Base-by-base conservation (phyloP, 148 eudicot genomes). In the Linanthus parryae region DNA sequence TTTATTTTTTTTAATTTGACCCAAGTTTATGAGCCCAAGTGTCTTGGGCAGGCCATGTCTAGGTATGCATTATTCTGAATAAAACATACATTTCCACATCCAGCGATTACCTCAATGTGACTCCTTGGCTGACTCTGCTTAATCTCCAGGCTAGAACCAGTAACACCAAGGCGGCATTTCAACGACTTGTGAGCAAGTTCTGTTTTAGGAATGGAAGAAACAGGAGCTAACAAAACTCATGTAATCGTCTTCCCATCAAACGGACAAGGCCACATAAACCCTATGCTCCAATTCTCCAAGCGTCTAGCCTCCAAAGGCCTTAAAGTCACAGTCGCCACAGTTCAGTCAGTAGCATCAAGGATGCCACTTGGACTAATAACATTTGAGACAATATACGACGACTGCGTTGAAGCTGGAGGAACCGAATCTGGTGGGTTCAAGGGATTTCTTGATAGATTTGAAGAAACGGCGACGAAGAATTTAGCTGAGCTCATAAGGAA, bases 261-360 rank as follows among this genome's bases (percentile, higher is more conserved):
- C 14, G 48, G 42, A 19, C 89, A 82, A 73, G 85, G 89, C 42
- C 89, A 79, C 62, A 79, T 82, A 24, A 79, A 82, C 56, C 85
- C 85, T 0, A 65, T 73, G 62, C 61, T 76, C 9, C 80, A 79
- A 18, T 73, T 82, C 48, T 64, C 78, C 5, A 75, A 73, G 19
- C 61, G 64, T 2, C 67, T 82, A 10, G 59, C 59, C 44, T 70
- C 73, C 18, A 73, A 58, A 47, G 75, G 73, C 58, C 43, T 79
- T 2, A 70, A 52, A 18, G 70, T 73, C 52, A 82, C 89, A 30
- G n/a, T n/a, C n/a, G 61, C 48, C 30, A n/a, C n/a, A n/a, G n/a
- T n/a, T 49, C 54, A 16, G 3, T 3, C 5, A n/a, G n/a, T n/a
- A n/a, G 35, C 35, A 31, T 49, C 36, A 49, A 49, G 14, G 12